Conservation (phyloP, 192 early-diverging fungal genomes). For the Coemansia sp. region DNA sequence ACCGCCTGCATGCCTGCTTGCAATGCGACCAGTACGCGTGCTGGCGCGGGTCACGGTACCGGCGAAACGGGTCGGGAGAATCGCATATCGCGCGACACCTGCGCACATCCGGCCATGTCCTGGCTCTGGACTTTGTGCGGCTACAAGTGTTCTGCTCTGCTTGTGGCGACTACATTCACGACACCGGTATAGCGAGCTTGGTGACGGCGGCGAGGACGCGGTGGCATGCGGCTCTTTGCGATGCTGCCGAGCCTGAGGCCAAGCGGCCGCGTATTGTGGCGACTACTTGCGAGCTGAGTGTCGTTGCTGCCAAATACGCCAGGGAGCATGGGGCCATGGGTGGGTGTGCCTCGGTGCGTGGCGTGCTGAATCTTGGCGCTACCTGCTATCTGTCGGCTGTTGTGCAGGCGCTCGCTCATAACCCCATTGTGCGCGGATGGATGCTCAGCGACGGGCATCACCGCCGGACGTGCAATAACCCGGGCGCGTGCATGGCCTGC, state of each 20-base stretch:
- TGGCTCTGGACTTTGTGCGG: constrained; percentile 75
- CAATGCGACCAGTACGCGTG: constrained; percentile 77
- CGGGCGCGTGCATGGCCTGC: constrained; percentile 80
- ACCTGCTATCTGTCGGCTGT: constrained; percentile 97
- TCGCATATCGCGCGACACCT: constrained; percentile 27
- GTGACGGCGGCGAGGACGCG: constrained; percentile 6
- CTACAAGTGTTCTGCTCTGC: constrained; percentile 66
- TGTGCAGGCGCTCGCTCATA: constrained; percentile 88
- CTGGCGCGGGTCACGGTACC: constrained; percentile 59
- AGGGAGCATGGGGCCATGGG: constrained; percentile 32
- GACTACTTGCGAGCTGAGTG: constrained; percentile 21
- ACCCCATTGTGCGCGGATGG: constrained; percentile 84
- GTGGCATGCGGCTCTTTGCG: constrained; percentile 48
- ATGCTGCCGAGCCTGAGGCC: constrained; percentile 31
- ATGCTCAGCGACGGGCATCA: constrained; percentile 92
- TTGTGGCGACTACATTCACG: constrained; percentile 86
- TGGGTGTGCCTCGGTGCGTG: constrained; percentile 69
- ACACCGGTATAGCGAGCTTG: constrained; percentile 65
- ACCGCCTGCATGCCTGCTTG: constrained; percentile 78
- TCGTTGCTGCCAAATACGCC: constrained; percentile 40
- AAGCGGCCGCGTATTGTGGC: constrained; percentile 40
- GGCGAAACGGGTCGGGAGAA: background rate
- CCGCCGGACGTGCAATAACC: constrained; percentile 17
- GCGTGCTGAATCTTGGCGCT: constrained; percentile 86
- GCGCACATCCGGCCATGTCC: constrained; percentile 11